Conservation (phyloP, 1,139 yeast genomes). For the Pneumocystis murina region DNA sequence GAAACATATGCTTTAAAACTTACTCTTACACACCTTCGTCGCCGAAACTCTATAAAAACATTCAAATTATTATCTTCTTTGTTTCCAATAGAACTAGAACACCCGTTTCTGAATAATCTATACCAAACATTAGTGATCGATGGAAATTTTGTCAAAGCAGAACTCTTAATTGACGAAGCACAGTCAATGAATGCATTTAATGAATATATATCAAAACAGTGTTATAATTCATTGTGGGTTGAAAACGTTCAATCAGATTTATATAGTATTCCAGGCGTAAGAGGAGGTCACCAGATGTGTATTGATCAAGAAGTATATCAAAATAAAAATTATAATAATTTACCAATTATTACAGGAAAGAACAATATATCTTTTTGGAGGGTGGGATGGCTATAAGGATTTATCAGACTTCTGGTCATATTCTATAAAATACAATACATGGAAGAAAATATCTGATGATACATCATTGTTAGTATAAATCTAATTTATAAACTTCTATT, state of each 20-base stretch:
- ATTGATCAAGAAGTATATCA: neutral
- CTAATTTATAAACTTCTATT: neutral
- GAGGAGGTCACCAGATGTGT: neutral
- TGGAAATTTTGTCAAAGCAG: neutral
- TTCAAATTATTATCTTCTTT: neutral
- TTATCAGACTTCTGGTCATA: constrained; percentile 4
- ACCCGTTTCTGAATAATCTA: neutral
- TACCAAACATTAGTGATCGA: neutral
- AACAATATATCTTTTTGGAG: constrained; percentile 2
- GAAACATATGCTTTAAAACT: neutral
- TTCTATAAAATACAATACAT: neutral
- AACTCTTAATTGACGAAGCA: neutral
- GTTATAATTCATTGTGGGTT: neutral
- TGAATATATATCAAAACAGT: neutral
- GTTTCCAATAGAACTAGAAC: neutral
- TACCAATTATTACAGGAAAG: neutral
- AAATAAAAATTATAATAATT: neutral
- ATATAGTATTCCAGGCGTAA: neutral
- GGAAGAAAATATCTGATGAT: constrained; percentile 1
- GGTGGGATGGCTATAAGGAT: constrained; percentile 4
- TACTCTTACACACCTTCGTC: neutral
- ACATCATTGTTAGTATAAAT: constrained; percentile 1
- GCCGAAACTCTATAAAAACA: neutral
- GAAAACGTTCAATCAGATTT: neutral
- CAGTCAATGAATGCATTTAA: neutral